phyloP scores from a whole-genome alignment of 2,329 filamentous ascomycete genomes.

The Calcarisporium arbuscula region DNA sequence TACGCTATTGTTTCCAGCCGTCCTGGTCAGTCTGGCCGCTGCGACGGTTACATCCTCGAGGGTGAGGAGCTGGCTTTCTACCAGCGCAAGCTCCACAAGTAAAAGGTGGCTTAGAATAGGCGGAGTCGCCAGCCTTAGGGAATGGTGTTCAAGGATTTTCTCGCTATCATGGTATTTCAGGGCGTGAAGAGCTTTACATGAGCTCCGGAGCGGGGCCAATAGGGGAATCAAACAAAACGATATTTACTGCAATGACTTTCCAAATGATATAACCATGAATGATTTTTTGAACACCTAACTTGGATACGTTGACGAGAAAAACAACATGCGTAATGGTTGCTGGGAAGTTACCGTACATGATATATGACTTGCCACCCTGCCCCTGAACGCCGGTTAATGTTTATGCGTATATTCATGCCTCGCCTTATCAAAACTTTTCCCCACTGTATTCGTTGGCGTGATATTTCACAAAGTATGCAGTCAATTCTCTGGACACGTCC shows the following conservation, averaged over 20 bases:
- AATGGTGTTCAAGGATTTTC: slow-evolving; percentile 33
- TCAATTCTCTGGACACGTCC: no score
- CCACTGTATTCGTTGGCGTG: no score
- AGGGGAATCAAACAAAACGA: slow-evolving; percentile 29
- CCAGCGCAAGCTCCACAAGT: slow-evolving; percentile 99
- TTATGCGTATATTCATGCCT: no score
- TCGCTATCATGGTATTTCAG: slow-evolving; percentile 26
- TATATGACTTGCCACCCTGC: no score
- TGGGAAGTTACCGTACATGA: no score
- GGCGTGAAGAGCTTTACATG: slow-evolving; percentile 29
- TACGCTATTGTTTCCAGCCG: slow-evolving; percentile 89
- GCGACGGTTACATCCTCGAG: slow-evolving; percentile 97
- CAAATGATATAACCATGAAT: slow-evolving; percentile 8
- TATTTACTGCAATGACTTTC: slow-evolving; percentile 28
- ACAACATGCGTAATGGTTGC: no score
- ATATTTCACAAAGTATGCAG: no score
- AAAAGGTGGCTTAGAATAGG: slow-evolving; percentile 38
- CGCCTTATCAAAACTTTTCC: no score
- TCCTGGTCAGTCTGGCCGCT: slow-evolving; percentile 93
- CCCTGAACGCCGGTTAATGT: no score
- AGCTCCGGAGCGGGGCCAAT: slow-evolving; percentile 32
- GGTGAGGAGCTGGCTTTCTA: slow-evolving; percentile 99
- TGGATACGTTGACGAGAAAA: slow-evolving; percentile 9
- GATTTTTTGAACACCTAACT: slow-evolving; percentile 12
- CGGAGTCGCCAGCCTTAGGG: slow-evolving; percentile 19